Percentiles rank a stretch among this genome's conserved stretches.
These are phyloP conservation scores for Arabis alpina DNA, from an alignment of 345 rosid species.

Conservation along the genomic window DNA sequence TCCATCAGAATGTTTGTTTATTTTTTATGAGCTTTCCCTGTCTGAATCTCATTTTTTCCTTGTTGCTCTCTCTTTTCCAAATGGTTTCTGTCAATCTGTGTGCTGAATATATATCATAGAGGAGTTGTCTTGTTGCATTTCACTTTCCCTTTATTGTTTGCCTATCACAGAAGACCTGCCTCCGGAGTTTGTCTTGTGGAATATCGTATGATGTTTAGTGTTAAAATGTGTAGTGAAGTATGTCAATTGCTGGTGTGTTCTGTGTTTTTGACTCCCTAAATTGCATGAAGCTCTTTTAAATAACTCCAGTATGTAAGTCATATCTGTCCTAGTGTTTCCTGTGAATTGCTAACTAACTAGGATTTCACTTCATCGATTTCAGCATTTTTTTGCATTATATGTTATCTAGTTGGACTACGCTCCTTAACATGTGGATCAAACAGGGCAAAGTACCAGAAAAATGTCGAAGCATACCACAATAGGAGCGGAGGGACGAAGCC, in stretches of 20 bases:
- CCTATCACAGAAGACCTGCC: neutral
- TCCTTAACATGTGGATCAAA: constrained; percentile 27
- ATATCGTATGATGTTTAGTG: constrained; percentile 2
- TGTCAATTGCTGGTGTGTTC: neutral
- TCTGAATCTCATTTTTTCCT: neutral
- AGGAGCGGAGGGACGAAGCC: constrained; percentile 80
- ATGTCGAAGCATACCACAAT: constrained; percentile 95
- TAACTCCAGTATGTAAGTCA: neutral
- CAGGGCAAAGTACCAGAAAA: constrained; percentile 99
- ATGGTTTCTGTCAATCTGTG: neutral
- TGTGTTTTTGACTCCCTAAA: neutral
- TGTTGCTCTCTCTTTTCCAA: constrained; percentile 15
- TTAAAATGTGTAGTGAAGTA: neutral
- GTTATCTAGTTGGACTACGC: constrained; percentile 1
- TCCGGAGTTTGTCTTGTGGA: constrained; percentile 4
- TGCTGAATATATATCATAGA: neutral
- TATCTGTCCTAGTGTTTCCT: constrained; percentile 2
- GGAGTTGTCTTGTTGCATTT: neutral
- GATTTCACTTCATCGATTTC: neutral
- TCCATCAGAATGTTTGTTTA: constrained; percentile 21
- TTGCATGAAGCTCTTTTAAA: neutral
- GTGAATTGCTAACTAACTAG: neutral
- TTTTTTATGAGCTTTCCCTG: neutral
- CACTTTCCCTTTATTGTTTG: neutral
- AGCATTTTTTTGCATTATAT: constrained; percentile 2